Base-by-base conservation (phyloP, 2,329 filamentous ascomycete genomes). In the Paecilomyces dactylethromorphus region DNA sequence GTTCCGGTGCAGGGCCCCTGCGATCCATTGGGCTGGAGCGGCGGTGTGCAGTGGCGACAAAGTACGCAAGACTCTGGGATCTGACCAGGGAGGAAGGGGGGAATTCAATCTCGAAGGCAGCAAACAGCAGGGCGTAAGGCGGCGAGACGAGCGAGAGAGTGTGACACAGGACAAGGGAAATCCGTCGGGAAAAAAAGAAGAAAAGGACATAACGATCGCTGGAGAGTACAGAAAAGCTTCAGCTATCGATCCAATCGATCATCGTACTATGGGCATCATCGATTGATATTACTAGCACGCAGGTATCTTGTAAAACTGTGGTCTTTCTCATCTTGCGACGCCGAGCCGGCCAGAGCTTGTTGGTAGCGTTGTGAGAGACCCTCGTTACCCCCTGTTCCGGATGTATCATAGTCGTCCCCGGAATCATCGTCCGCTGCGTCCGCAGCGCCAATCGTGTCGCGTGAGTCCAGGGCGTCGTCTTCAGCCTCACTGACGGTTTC, bases 361-460 rank as follows among this genome's bases (percentile, higher is more conserved):
- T 89, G 83, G 71, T 97, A 97, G 63, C 91, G 81, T 55, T 85
- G 79, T 69, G 90, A 86, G 53, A 96, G 79, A 1, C 89, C 86
- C 61, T 87, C 83, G 61, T 84, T 81, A 63, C 85, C 81, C 24
- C 78, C 76, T 59, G 86, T 84, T 39, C 82, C 82, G 8, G 83
- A 81, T 26, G 84, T 82, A 50, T 83, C 80, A 24, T 86, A 83
- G 18, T 84, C 84, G n/a, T 82, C 79, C 22, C 82, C 84, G 31
- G 84, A 74, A 21, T 80, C 78, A 53, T 76, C 71, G 4, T 76
- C 79, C n/a, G 81, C 80, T 8, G 39, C 18, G 1, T 82, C 81
- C 53, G 83, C 76, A 21, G 80, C 78, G 53, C 80, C 74, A 33
- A 66, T 64, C 32, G 64, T 59, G 21, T 75, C 71, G 59, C 66